Conservation (phyloP, 352 stramenopile species). For the Pythium dissimile region DNA sequence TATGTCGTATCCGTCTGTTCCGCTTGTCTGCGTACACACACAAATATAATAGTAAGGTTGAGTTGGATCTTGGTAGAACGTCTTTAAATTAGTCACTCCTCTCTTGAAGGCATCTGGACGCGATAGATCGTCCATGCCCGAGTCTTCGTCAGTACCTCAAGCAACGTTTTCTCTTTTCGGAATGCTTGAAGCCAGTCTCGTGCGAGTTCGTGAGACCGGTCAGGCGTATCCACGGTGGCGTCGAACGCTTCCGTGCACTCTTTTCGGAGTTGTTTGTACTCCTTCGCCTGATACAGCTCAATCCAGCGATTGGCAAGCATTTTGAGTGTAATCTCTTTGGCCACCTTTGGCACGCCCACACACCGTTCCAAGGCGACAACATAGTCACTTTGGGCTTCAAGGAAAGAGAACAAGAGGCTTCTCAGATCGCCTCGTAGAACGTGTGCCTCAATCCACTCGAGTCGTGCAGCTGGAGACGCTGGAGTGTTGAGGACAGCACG, state of each 20-base stretch:
- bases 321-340: slow-evolving; percentile 36
- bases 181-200: slow-evolving; percentile 17
- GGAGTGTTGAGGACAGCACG: slow-evolving; percentile 36
- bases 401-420: slow-evolving; percentile 44
- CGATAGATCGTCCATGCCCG: slow-evolving; percentile 15
- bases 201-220: slow-evolving; percentile 1
- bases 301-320: slow-evolving; percentile 48
- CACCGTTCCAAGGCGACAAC: slow-evolving; percentile 1
- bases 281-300: slow-evolving; percentile 38
- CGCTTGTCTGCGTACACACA: neutral
- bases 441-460: slow-evolving; percentile 31
- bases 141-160: slow-evolving; percentile 17
- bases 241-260: slow-evolving; percentile 19
- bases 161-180: slow-evolving; percentile 6
- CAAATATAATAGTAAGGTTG: neutral
- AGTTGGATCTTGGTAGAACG: neutral
- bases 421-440: slow-evolving; percentile 49
- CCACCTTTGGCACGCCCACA: neutral
- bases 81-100: slow-evolving; percentile 13
- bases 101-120: neutral
- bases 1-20: neutral
- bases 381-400: slow-evolving; percentile 45
- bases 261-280: slow-evolving; percentile 38
- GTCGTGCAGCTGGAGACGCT: slow-evolving; percentile 6
- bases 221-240: neutral